Conservation (phyloP, 2,329 filamentous ascomycete species). For the Epichloe amarillans region DNA sequence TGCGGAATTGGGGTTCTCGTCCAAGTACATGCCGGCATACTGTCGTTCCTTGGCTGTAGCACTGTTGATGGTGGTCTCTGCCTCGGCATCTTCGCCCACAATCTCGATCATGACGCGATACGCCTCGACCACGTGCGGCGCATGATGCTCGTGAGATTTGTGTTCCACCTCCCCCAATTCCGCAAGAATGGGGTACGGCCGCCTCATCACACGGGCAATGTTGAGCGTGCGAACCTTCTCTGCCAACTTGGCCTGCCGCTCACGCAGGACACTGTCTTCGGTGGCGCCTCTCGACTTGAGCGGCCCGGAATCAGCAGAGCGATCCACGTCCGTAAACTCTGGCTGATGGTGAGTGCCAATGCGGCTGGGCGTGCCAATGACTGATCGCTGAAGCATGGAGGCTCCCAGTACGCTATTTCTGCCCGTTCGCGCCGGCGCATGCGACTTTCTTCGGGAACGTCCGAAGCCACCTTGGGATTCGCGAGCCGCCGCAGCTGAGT, state of each 20-base stretch:
- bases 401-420: constrained; percentile 36
- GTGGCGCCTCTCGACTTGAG: constrained; percentile 32
- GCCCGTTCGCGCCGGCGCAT: constrained; percentile 36
- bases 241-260: constrained; percentile 73
- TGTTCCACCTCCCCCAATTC: constrained; percentile 64
- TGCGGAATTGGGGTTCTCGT: constrained; percentile 54
- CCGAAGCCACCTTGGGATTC: constrained; percentile 46
- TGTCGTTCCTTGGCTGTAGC: constrained; percentile 60
- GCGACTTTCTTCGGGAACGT: constrained; percentile 38
- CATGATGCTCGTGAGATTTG: constrained; percentile 55
- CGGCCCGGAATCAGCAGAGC: constrained; percentile 35
- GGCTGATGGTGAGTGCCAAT: constrained; percentile 46
- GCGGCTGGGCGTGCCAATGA: constrained; percentile 68
- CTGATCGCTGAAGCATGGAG: constrained; percentile 65
- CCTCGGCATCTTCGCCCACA: constrained; percentile 54
- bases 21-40: constrained; percentile 64
- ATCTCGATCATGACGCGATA: constrained; percentile 73
- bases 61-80: constrained; percentile 44
- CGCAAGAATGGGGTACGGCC: constrained; percentile 58
- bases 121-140: constrained; percentile 64
- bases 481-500: constrained; percentile 25
- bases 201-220: constrained; percentile 50
- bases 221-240: constrained; percentile 73
- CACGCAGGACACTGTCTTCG: constrained; percentile 64
- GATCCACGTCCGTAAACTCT: constrained; percentile 56